Evolutionary conservation across 495 filamentous ascomycete genomes (phyloP), one percentile per base, ranked within the genome.

Genomic region (Annulohypoxylon maeteangense): DNA sequence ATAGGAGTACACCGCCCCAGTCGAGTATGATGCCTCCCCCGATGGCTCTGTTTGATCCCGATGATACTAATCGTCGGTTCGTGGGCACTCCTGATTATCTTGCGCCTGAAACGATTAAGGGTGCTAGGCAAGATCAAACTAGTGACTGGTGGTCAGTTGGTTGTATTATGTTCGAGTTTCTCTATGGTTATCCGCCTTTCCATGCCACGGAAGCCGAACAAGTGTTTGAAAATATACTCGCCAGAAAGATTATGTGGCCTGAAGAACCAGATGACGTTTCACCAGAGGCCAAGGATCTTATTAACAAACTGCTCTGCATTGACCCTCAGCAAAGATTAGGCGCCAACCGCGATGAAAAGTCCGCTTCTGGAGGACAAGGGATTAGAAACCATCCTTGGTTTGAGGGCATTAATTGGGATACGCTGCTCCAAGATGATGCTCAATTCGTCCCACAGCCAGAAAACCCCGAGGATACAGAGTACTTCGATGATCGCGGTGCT

Each of bases 81-180:
- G 95, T 99, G 16, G 95, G 95, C 40, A 99, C 95, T 1, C 95
- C 95, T 1, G 95, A 99, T 81, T 99, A 99, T 79, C 87, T 99
- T 16, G 95, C 95, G 1, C 95, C 95, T 1, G 95, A 99, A 78
- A 99, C 95, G 0, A 97, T 99, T 77, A 94, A 92, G 74, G 95
- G 95, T 54, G 87, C 92, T 66, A 93, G 94, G 0, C 95, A 98
- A 80, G 95, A 99, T 77, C 94, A 98, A 77, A 94, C 94, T 70
- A 98, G 95, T 78, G 95, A 99, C 87, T 99, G 95, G 95, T 99
- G 95, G 95, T 98, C 95, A 6, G 82, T 99, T 48, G 95, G 95
- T 1, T 98, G 95, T 74, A 98, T 99, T 65, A 83, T 98, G 80
- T 99, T 98, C 76, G 95, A 99, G 72, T 98, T 97, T 67, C 82